Conservation (phyloP, 768 basidiomycete genomes). For the Tephrocybe sp. region DNA sequence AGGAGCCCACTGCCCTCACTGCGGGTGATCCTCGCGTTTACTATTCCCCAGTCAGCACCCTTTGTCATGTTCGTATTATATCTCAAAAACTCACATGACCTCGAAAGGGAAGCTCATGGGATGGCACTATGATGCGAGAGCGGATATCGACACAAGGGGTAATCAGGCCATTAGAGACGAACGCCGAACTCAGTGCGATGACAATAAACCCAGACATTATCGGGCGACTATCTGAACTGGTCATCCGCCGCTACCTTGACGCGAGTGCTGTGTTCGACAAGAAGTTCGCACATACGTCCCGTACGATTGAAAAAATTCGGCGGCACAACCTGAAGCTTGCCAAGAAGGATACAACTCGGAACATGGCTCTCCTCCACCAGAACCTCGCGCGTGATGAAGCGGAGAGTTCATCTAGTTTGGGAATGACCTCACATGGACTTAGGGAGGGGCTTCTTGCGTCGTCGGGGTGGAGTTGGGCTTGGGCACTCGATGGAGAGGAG, state of each 20-base stretch:
- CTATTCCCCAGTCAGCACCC: slow-evolving; percentile 41
- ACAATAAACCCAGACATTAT: slow-evolving; percentile 64
- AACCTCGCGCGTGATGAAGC: slow-evolving; percentile 30
- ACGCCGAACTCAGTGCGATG: slow-evolving; percentile 64
- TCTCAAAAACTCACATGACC: neutral
- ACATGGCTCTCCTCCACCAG: slow-evolving; percentile 49
- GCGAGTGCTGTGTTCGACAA: slow-evolving; percentile 60
- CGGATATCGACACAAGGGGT: slow-evolving; percentile 80
- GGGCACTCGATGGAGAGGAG: slow-evolving; percentile 81
- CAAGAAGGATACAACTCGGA: slow-evolving; percentile 58
- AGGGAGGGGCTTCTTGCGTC: slow-evolving; percentile 41
- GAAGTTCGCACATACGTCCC: slow-evolving; percentile 60
- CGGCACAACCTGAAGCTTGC: slow-evolving; percentile 63
- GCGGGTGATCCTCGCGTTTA: slow-evolving; percentile 72
- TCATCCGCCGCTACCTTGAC: slow-evolving; percentile 74
- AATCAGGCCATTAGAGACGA: slow-evolving; percentile 80
- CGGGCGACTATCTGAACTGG: slow-evolving; percentile 74
- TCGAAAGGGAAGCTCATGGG: slow-evolving; percentile 36
- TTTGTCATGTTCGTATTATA: neutral
- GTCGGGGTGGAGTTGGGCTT: slow-evolving; percentile 77
- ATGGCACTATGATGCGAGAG: slow-evolving; percentile 84
- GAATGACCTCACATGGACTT: slow-evolving; percentile 20
- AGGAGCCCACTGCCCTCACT: slow-evolving; percentile 37
- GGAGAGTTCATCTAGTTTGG: slow-evolving; percentile 18
- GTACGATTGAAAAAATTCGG: slow-evolving; percentile 67